Conservation (phyloP, 305 asterid genomes). For the Andrographis paniculata region DNA sequence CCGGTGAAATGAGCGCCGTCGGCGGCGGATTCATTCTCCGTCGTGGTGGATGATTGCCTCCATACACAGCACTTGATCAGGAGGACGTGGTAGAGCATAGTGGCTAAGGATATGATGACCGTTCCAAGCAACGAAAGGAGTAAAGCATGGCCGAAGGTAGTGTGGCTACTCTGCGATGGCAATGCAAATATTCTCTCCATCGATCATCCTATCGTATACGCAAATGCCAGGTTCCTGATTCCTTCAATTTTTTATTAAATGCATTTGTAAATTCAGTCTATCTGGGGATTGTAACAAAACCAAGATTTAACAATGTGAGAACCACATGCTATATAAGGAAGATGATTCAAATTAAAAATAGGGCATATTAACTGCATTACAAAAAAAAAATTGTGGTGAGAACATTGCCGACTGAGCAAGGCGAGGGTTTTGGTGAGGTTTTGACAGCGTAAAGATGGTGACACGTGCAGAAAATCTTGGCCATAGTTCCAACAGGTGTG, state of each 20-base stretch:
- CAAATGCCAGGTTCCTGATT: not conserved
- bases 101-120: conserved; percentile 23
- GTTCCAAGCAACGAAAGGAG: conserved; percentile 43
- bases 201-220: conserved; percentile 20
- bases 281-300: no score
- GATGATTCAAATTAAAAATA: no score
- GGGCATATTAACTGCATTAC: no score
- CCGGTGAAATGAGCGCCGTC: conserved; percentile 18
- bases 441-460: not conserved
- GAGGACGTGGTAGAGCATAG: conserved; percentile 42
- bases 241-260: not conserved
- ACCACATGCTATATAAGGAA: no score
- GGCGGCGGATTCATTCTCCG: no score
- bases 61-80: conserved; percentile 34
- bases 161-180: not conserved
- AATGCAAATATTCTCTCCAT: conserved; percentile 38
- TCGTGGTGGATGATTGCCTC: conserved; percentile 10
- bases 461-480: conserved; percentile 11
- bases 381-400: no score
- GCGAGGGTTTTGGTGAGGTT: no score
- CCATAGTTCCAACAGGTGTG: conserved; percentile 25
- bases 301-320: no score
- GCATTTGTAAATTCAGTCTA: not conserved
- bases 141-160: conserved; percentile 26
- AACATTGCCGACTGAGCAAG: no score